phyloP scores from a whole-genome alignment of 2,329 filamentous ascomycete species.

The Aureobasidium mangrovei region DNA sequence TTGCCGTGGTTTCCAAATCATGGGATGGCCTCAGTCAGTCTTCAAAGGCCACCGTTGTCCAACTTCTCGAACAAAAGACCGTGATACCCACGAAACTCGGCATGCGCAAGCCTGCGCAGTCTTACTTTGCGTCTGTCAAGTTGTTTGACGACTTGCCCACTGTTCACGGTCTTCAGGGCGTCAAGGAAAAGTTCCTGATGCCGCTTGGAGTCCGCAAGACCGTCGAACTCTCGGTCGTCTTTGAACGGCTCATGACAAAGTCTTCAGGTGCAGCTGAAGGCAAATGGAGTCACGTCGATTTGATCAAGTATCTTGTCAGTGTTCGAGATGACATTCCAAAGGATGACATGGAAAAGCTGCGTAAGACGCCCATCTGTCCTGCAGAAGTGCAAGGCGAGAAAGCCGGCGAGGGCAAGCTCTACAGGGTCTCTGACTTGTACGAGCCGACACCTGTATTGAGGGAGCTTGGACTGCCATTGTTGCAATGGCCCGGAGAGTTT shows the following conservation, averaged over 20 bases:
- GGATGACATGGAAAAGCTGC: conserved; percentile 71
- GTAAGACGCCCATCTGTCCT: conserved; percentile 70
- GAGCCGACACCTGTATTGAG: conserved; percentile 66
- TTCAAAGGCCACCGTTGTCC: conserved; percentile 57
- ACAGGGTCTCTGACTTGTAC: conserved; percentile 69
- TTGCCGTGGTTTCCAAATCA: conserved; percentile 75
- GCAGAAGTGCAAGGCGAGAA: conserved; percentile 50
- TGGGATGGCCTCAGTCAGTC: conserved; percentile 70
- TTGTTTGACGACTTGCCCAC: conserved; percentile 89
- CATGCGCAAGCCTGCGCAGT: conserved; percentile 75
- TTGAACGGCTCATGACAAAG: conserved; percentile 67
- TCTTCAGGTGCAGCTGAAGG: conserved; percentile 41
- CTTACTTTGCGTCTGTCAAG: conserved; percentile 90
- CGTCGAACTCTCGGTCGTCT: conserved; percentile 87
- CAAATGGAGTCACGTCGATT: conserved; percentile 84
- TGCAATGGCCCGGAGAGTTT: conserved; percentile 75
- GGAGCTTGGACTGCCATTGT: conserved; percentile 60
- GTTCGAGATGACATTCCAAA: conserved; percentile 80
- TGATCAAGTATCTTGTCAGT: conserved; percentile 89
- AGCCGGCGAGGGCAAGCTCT: conserved; percentile 36
- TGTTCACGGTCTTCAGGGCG: conserved; percentile 62
- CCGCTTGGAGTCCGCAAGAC: conserved; percentile 89
- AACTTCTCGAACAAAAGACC: conserved; percentile 57
- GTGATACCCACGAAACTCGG: conserved; percentile 86
- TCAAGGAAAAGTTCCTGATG: conserved; percentile 84